phyloP scores from a whole-genome alignment of 345 rosid genomes.

The Populus nigra region DNA sequence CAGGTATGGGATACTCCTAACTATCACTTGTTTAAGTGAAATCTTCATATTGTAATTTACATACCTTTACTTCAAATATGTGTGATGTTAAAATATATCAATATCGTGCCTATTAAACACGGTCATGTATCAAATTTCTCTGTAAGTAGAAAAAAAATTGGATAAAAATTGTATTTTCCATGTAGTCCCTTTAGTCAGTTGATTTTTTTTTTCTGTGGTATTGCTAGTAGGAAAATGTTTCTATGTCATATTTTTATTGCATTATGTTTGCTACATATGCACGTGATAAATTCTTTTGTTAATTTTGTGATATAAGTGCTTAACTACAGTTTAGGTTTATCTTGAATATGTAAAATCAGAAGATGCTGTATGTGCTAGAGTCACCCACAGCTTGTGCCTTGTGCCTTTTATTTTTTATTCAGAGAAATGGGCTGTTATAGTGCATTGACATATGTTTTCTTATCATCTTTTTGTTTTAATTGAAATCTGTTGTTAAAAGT shows the following conservation, averaged over 20 bases:
- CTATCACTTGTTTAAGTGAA: conserved; percentile 6
- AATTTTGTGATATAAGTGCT: neutral
- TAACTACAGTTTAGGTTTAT: neutral
- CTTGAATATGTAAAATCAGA: neutral
- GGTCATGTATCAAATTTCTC: neutral
- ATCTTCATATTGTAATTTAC: neutral
- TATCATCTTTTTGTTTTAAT: neutral
- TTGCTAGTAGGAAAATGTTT: neutral
- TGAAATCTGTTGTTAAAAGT: neutral
- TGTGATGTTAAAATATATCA: conserved; percentile 1
- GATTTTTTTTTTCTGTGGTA: neutral
- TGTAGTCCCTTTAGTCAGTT: neutral
- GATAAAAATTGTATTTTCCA: neutral
- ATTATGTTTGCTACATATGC: neutral
- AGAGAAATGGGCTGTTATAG: neutral
- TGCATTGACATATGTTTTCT: neutral
- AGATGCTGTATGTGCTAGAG: neutral
- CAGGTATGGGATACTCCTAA: conserved; percentile 51
- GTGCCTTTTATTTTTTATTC: neutral
- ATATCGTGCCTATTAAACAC: neutral
- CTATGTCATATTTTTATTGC: neutral
- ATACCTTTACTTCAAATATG: neutral
- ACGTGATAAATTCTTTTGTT: neutral
- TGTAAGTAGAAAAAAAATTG: neutral
- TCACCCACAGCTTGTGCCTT: neutral